Evolutionary conservation across 2,329 filamentous ascomycete species (phyloP).

Genomic region (Plenodomus tracheiphilus): DNA sequence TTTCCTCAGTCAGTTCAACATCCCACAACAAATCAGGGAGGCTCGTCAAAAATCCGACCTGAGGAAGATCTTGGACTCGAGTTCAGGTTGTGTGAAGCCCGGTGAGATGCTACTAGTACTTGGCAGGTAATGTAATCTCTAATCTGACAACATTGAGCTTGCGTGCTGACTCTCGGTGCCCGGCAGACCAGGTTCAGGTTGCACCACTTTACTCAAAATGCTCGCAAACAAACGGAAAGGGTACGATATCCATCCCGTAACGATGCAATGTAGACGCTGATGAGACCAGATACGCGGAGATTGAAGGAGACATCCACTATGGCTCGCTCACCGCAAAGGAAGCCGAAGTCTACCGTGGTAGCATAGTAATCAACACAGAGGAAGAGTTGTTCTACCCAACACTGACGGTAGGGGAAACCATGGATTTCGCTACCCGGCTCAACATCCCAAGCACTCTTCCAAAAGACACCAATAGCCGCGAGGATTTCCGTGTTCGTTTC

Average conservation of each 20-base stretch:
- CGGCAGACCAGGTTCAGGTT: conserved; percentile 47
- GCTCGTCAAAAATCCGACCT: conserved; percentile 51
- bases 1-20: conserved; percentile 58
- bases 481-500: conserved; percentile 53
- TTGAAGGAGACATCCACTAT: conserved; percentile 58
- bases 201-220: conserved; percentile 68
- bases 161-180: not conserved
- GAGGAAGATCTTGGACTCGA: conserved; percentile 65
- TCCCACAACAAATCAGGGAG: conserved; percentile 42
- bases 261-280: conserved; percentile 4
- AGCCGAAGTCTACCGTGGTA: conserved; percentile 74
- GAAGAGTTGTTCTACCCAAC: conserved; percentile 58
- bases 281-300: conserved; percentile 66
- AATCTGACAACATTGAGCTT: not conserved
- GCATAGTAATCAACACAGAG: conserved; percentile 69
- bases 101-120: conserved; percentile 76
- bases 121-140: conserved; percentile 51
- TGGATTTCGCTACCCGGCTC: conserved; percentile 60
- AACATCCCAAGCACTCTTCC: conserved; percentile 63
- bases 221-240: conserved; percentile 56
- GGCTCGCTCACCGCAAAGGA: conserved; percentile 69
- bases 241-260: conserved; percentile 51
- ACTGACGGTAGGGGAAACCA: conserved; percentile 56
- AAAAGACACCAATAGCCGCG: conserved; percentile 46
- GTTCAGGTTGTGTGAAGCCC: conserved; percentile 65